Evolutionary conservation across 768 basidiomycete genomes (phyloP), one percentile per base, ranked within the genome.

Genomic region (Leucocoprinus sp.): DNA sequence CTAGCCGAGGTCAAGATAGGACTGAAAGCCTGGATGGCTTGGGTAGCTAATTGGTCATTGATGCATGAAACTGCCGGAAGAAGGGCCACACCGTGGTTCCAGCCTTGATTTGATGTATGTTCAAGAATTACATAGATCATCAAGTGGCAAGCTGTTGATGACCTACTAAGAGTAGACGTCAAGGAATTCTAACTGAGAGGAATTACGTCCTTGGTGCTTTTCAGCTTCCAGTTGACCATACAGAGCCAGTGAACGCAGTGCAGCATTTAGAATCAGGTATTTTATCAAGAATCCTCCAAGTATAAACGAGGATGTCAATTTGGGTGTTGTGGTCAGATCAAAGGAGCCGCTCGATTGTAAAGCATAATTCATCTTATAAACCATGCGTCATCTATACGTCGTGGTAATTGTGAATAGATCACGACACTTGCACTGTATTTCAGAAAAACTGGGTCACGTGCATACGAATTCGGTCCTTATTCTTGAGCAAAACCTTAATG

Each of bases 401-500:
- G 11, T 27, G 26, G 11, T 27, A 27, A 27, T 27, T 5, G 11
- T 27, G 26, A 27, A 27, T 27, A 27, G 26, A 5, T 27, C 26
- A 11, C 26, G 11, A 11, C n/a, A n/a, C n/a, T n/a, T n/a, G n/a
- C n/a, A n/a, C n/a, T n/a, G n/a, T n/a, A n/a, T n/a, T n/a, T n/a
- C n/a, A n/a, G n/a, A n/a, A n/a, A n/a, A n/a, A n/a, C n/a, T n/a
- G n/a, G n/a, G n/a, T 42, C 42, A 34, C 21, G 42, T 24, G 34
- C 38, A 24, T 26, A 11, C 15, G 11, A 37, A 22, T 36, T 27
- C 18, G n/a, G 29, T 27, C 17, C 27, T 19, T 18, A 31, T 31
- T 14, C 11, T 31, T 31, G 31, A 8, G 31, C n/a, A 17, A 36
- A 51, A 53, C 43, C 50, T 53, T 27, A 50, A 46, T 46, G 50